Percentiles rank a stretch among this genome's conserved stretches.
These are phyloP conservation scores for Fusarium domesticum DNA, from an alignment of 2,329 filamentous ascomycete genomes.

Conservation along the genomic window DNA sequence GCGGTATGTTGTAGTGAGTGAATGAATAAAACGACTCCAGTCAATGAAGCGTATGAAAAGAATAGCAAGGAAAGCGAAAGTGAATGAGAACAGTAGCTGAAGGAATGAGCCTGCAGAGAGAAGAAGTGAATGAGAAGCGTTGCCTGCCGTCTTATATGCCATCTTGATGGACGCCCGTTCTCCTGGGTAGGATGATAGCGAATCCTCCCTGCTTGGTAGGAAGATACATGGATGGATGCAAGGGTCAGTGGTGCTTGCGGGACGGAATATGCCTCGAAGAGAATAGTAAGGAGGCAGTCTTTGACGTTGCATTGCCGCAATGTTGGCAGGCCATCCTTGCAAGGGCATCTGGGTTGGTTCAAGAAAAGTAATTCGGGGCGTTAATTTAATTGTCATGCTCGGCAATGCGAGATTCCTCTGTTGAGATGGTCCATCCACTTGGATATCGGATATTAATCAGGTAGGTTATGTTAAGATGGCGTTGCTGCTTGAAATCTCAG, in stretches of 20 bases:
- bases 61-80: conserved; percentile 26
- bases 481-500: too few species aligned
- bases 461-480: too few species aligned
- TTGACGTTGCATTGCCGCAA: not conserved
- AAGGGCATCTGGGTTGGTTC: conserved; percentile 1
- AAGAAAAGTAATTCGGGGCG: not conserved
- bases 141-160: conserved; percentile 15
- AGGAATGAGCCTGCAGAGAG: conserved; percentile 26
- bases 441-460: too few species aligned
- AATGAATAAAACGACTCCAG: conserved; percentile 30
- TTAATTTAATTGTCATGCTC: not conserved
- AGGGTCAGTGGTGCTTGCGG: conserved; percentile 10
- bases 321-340: conserved; percentile 2
- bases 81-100: conserved; percentile 28
- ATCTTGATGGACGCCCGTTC: conserved; percentile 6
- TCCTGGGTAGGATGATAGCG: conserved; percentile 13
- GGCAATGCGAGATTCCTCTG: too few species aligned
- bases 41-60: conserved; percentile 32
- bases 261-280: conserved; percentile 18
- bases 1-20: conserved; percentile 22
- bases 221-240: too few species aligned
- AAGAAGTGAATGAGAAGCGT: conserved; percentile 3
- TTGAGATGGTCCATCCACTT: too few species aligned
- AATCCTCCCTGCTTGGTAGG: conserved; percentile 10
- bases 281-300: conserved; percentile 2